Base-by-base conservation (phyloP, 2,329 filamentous ascomycete genomes). In the Cercospora nicotianae region DNA sequence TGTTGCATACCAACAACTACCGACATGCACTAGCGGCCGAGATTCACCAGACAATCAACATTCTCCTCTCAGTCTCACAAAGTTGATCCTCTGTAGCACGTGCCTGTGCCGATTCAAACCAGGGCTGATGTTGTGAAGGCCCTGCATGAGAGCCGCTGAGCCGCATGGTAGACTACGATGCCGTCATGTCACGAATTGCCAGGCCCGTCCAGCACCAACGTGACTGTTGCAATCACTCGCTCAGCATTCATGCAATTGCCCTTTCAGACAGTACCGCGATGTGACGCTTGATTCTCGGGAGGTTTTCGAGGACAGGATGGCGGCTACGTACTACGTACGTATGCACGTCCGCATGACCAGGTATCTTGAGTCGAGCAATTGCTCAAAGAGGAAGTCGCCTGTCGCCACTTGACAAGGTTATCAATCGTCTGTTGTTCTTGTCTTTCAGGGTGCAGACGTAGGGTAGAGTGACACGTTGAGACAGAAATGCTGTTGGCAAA, bases 1-100 rank as follows among this genome's bases (percentile, higher is more conserved):
- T 53, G 42, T 48, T 63, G 60, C 60, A 63, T 63, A 33, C 23
- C 60, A 48, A 20, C 39, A 55, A 51, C n/a, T 45, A 51, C 45
- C 42, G 51, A 53, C 60, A 55, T 51, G 6, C 45, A 33, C 60
- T 63, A 63, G 60, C 42, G 42, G 60, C 23, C 12, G 16, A 26
- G 20, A 9, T 1, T 39, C n/a, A 39, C 18, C 20, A 33, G 42
- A 63, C 60, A 53, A 53, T 63, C 42, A 63, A 20, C 36, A n/a
- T 62, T 18, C 13, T 39, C 36, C 12, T 39, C 12, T 39, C 39
- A 62, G 20, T 51, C 20, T 30, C 20, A 48, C 13, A 30, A 62
- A 33, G 26, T n/a, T 6, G n/a, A 45, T 28, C 20, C 23, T 48
- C 12, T 36, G 10, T 23, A 30, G 16, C 16, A 36, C 16, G 30